Evolutionary conservation across 768 basidiomycete species (phyloP), one percentile per base, ranked within the genome.

Genomic region (Hirschioporus abietinus): DNA sequence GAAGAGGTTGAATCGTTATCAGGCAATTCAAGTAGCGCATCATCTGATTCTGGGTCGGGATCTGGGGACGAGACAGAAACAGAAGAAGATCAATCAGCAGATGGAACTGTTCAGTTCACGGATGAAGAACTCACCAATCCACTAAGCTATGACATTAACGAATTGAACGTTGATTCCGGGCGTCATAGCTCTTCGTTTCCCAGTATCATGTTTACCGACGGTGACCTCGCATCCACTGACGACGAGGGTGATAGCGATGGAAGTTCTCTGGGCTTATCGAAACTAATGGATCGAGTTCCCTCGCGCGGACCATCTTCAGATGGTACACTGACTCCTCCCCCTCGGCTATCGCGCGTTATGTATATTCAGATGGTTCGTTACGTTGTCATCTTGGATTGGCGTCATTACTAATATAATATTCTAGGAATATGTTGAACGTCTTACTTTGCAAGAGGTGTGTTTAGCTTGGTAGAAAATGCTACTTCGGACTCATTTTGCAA

Each of bases 331-430:
- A 23, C 64, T 27, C 27, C 35, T 59, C 65, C 65, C 24, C 27
- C 66, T 66, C 67, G 67, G 15, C 24, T 71, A 24, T 68, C 72
- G 60, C 71, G 91, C 67, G 93, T 90, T 8, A 78, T 97, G 23
- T 98, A 96, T 73, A 98, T 98, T 64, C 94, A 96, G 75, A 98
- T 98, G 95, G 93, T 91, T 52, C 35, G 80, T 63, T 10, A 26
- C 3, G 24, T 35, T 34, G 25, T n/a, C 7, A 63, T 42, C 17
- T 58, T 36, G 26, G 24, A 63, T 35, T 25, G 23, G 3, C 17
- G 3, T 25, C 17, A 1, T 52, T 52, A 52, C 42, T 34, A 3
- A 61, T 25, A 15, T 8, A 24, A 24, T 15, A 66, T 62, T 63
- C 1, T 71, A 93, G 91, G 93, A 95, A 77, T 95, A 92, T 71